Evolutionary conservation across 2,329 filamentous ascomycete genomes (phyloP).

Genomic region (Talaromyces sp.): DNA sequence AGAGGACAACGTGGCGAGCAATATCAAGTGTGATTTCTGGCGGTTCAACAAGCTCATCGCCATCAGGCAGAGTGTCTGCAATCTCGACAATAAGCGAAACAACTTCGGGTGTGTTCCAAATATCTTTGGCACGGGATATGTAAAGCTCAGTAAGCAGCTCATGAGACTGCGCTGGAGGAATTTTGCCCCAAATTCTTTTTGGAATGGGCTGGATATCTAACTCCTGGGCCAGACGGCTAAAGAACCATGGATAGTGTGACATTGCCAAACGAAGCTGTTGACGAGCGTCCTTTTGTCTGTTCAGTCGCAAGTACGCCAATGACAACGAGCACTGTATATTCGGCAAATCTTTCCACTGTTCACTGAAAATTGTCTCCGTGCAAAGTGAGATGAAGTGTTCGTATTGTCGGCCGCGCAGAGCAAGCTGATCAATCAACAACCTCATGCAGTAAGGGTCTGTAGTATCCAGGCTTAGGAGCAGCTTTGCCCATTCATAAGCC

Average conservation of each 20-base stretch:
- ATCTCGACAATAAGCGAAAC: slow-evolving; percentile 64
- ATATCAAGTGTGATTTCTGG: slow-evolving; percentile 49
- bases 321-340: slow-evolving; percentile 72
- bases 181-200: slow-evolving; percentile 73
- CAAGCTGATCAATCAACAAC: slow-evolving; percentile 75
- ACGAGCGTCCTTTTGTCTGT: slow-evolving; percentile 60
- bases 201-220: slow-evolving; percentile 71
- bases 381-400: slow-evolving; percentile 69
- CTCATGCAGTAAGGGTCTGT: slow-evolving; percentile 77
- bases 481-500: slow-evolving; percentile 86
- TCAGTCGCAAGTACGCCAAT: slow-evolving; percentile 67
- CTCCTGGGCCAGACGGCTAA: slow-evolving; percentile 71
- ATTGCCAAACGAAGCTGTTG: slow-evolving; percentile 63
- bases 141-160: slow-evolving; percentile 71
- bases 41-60: slow-evolving; percentile 39
- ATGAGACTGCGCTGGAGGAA: slow-evolving; percentile 59
- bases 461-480: slow-evolving; percentile 69
- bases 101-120: slow-evolving; percentile 77
- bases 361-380: slow-evolving; percentile 44
- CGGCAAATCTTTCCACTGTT: slow-evolving; percentile 51
- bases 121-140: slow-evolving; percentile 66
- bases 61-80: slow-evolving; percentile 48
- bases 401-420: slow-evolving; percentile 72
- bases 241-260: slow-evolving; percentile 74
- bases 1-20: slow-evolving; percentile 71